Evolutionary conservation across 441 rosid genomes (phyloP).

Genomic region (Corymbia citriodora): DNA sequence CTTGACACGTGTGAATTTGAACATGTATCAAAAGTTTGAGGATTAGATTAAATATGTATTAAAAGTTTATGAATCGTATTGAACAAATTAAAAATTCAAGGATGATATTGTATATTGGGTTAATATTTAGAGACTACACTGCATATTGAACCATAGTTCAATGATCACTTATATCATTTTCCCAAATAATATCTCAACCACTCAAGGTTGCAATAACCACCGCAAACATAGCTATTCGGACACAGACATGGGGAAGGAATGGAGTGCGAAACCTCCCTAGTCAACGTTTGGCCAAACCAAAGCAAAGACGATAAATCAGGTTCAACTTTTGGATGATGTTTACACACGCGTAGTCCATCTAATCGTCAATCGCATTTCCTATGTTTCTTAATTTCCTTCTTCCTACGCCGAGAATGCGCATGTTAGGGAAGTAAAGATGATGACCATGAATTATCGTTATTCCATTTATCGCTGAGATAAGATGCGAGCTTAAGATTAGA

Average conservation of each 20-base stretch:
- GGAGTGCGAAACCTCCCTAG: not conserved
- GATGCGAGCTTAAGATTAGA: too few relatives aligned
- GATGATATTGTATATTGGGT: too few relatives aligned
- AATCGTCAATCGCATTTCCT: not conserved
- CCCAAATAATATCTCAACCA: too few relatives aligned
- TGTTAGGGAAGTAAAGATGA: not conserved
- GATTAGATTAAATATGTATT: rapidly evolving
- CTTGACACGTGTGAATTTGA: rapidly evolving
- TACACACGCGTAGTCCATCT: not conserved
- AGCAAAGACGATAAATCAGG: not conserved
- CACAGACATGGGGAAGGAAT: not conserved
- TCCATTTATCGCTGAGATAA: not conserved
- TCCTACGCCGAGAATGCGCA: not conserved
- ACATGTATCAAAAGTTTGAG: too few relatives aligned
- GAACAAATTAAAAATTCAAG: rapidly evolving
- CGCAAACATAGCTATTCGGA: rapidly evolving
- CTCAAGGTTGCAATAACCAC: rapidly evolving
- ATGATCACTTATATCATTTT: too few relatives aligned
- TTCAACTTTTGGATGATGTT: not conserved
- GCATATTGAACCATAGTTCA: too few relatives aligned
- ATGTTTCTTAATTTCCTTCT: not conserved
- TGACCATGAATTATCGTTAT: not conserved
- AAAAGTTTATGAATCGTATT: rapidly evolving
- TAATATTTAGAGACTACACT: too few relatives aligned
- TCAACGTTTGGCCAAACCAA: too few relatives aligned